Evolutionary conservation across 305 asterid genomes (phyloP).

Genomic region (Fraxinus velutina): DNA sequence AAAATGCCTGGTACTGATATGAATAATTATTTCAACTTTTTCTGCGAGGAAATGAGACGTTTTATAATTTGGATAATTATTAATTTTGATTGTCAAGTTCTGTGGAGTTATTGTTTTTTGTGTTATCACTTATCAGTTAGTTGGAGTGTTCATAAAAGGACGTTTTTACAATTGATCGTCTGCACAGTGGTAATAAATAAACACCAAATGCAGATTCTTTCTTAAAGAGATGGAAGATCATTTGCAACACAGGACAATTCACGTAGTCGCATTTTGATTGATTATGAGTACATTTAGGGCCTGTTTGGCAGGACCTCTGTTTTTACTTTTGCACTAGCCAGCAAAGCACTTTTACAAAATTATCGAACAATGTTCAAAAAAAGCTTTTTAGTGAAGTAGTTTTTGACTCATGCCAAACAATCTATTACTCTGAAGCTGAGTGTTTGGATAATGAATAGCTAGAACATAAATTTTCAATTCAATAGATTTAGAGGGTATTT

Average conservation of each 20-base stretch:
- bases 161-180: background rate
- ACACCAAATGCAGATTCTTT: background rate
- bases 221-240: background rate
- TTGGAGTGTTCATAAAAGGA: background rate
- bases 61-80: background rate
- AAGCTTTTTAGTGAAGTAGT: background rate
- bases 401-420: background rate
- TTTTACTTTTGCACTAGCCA: background rate
- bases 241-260: background rate
- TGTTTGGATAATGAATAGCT: background rate
- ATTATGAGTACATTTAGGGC: background rate
- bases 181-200: background rate
- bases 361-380: background rate
- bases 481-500: background rate
- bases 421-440: background rate
- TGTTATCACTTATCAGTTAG: background rate
- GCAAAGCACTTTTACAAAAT: background rate
- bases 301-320: background rate
- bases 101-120: background rate
- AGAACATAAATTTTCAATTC: background rate
- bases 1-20: slow-evolving; percentile 15
- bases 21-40: slow-evolving; percentile 8
- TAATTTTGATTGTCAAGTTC: background rate
- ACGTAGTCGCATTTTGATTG: background rate
- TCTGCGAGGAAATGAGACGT: slow-evolving; percentile 8